Evolutionary conservation across 352 stramenopile genomes (phyloP).

Genomic region (Aphanomyces cochlioides): DNA sequence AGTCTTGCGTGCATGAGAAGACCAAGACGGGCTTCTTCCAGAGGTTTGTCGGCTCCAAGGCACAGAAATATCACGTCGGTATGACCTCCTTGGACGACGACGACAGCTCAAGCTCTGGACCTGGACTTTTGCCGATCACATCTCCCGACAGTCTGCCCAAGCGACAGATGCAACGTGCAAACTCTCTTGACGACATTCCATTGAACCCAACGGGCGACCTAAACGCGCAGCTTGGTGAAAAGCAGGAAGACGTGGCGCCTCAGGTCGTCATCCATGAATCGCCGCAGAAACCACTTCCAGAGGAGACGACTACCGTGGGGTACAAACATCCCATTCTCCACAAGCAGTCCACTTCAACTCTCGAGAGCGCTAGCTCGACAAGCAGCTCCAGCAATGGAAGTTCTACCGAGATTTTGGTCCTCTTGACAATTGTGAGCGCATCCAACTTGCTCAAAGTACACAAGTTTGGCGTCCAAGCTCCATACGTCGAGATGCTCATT

Average conservation of each 20-base stretch:
- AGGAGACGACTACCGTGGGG: neutral
- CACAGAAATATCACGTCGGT: slow-evolving; percentile 17
- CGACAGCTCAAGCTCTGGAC: neutral
- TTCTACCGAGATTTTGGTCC: neutral
- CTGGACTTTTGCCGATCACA: neutral
- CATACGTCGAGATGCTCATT: slow-evolving; percentile 30
- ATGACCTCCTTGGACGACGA: neutral
- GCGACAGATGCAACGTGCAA: neutral
- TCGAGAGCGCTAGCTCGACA: neutral
- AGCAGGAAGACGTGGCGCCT: neutral
- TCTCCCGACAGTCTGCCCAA: neutral
- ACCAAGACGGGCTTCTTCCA: slow-evolving; percentile 6
- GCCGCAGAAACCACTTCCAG: neutral
- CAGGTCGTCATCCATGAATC: slow-evolving; percentile 30
- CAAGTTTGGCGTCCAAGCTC: slow-evolving; percentile 31
- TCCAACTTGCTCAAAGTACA: slow-evolving; percentile 30
- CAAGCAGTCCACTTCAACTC: neutral
- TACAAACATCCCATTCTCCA: slow-evolving; percentile 14
- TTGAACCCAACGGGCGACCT: neutral
- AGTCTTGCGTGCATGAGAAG: slow-evolving; percentile 16
- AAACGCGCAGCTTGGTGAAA: neutral
- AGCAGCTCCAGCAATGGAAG: neutral
- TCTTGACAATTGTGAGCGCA: slow-evolving; percentile 25
- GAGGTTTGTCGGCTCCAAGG: neutral
- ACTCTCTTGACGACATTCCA: slow-evolving; percentile 6